These are phyloP conservation scores for Actinomortierella wolfii DNA, from an alignment of 371 early-diverging fungal genomes.

Conservation along the genomic window DNA sequence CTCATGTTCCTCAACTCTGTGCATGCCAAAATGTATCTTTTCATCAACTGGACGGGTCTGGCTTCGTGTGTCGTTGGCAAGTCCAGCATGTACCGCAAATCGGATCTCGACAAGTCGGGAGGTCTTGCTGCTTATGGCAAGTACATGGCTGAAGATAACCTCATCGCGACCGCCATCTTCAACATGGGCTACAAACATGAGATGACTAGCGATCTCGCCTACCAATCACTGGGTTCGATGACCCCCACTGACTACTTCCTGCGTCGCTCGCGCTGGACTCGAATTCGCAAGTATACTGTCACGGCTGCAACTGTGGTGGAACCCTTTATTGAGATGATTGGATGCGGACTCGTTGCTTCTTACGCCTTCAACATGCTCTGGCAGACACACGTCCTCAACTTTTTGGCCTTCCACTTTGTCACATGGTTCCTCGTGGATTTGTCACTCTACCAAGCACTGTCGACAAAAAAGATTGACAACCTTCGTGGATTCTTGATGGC, in stretches of 20 bases:
- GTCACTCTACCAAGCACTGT: constrained; percentile 58
- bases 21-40: constrained; percentile 94
- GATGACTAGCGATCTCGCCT: constrained; percentile 86
- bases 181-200: constrained; percentile 77
- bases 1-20: constrained; percentile 83
- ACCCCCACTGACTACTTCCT: constrained; percentile 75
- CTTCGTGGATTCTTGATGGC: constrained; percentile 51
- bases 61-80: constrained; percentile 95
- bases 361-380: constrained; percentile 60
- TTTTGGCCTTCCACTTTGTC: constrained; percentile 69
- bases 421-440: constrained; percentile 79
- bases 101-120: constrained; percentile 80
- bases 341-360: constrained; percentile 77
- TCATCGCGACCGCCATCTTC: constrained; percentile 88
- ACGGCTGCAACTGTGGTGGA: constrained; percentile 85
- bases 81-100: constrained; percentile 87
- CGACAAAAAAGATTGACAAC: constrained; percentile 45
- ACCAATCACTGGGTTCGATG: constrained; percentile 81
- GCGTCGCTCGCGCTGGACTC: constrained; percentile 89
- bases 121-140: constrained; percentile 85
- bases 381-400: constrained; percentile 49
- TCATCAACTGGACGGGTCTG: constrained; percentile 83
- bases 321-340: constrained; percentile 89
- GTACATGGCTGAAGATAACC: constrained; percentile 95
- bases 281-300: constrained; percentile 91